phyloP scores from a whole-genome alignment of 208 protist species.

The Herpetomonas samuelpessoai region DNA sequence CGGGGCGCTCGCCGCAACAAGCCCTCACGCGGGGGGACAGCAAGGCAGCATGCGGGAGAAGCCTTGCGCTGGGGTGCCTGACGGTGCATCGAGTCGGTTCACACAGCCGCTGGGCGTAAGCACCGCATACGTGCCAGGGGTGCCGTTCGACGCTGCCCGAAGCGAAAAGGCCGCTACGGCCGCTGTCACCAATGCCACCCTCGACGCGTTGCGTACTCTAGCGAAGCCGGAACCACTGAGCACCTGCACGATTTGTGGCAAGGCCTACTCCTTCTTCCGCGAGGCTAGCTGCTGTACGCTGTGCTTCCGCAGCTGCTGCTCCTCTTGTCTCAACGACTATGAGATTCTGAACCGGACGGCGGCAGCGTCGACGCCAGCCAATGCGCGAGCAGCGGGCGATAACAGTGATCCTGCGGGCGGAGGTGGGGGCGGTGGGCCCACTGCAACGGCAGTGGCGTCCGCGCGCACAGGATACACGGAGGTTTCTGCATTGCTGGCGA shows the following conservation, averaged over 20 bases:
- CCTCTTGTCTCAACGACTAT: constrained; percentile 40
- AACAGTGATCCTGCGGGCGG: neutral
- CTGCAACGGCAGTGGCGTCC: no score
- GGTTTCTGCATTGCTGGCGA: neutral
- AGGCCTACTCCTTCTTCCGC: constrained; percentile 74
- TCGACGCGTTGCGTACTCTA: no score
- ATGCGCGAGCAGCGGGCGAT: no score
- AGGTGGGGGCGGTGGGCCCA: constrained; percentile 1
- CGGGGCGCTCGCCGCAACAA: no score
- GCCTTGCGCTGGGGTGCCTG: no score
- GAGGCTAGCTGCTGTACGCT: constrained; percentile 51
- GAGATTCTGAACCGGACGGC: neutral
- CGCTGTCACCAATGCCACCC: neutral
- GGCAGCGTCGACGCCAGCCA: constrained; percentile 1
- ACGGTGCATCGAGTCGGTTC: no score
- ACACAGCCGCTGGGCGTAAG: neutral
- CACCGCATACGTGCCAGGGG: neutral
- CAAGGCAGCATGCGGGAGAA: neutral
- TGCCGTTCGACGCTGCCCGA: no score
- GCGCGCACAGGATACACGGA: neutral
- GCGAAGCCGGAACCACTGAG: neutral
- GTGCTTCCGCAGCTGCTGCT: constrained; percentile 60
- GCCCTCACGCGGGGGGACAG: no score
- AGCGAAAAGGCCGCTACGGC: no score
- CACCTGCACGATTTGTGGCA: constrained; percentile 55